A percentile compares a stretch with the other conserved stretches of the same genome.
These are phyloP conservation scores for Lunularia cruciata DNA, from an alignment of 225 moss, liverwort and hornwort species.

Conservation along the genomic window DNA sequence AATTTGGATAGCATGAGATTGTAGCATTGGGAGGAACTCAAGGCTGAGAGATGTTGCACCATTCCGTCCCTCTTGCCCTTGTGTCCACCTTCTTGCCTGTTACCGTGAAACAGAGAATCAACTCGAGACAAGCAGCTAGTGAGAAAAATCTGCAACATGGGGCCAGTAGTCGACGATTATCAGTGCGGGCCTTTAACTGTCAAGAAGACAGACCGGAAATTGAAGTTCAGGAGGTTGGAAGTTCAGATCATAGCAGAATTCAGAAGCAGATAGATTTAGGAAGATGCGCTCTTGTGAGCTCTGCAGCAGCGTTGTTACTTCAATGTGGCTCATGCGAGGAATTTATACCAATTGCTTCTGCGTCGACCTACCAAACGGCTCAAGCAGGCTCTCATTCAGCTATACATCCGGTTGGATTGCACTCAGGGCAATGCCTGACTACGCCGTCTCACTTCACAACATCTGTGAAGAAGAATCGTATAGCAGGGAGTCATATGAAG, in stretches of 20 bases:
- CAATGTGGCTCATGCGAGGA: slow-evolving; percentile 22
- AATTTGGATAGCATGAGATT: slow-evolving; percentile 1
- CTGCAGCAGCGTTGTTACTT: slow-evolving; percentile 38
- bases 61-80: slow-evolving; percentile 5
- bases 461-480: slow-evolving; percentile 24
- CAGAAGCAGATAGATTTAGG: slow-evolving; percentile 15
- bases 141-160: too few species aligned
- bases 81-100: not conserved
- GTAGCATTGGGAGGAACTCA: not conserved
- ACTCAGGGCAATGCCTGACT: slow-evolving; percentile 6
- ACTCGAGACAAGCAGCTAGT: not conserved
- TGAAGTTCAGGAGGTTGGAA: not conserved
- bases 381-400: slow-evolving; percentile 7
- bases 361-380: slow-evolving; percentile 16
- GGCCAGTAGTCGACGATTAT: too few species aligned
- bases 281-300: slow-evolving; percentile 29
- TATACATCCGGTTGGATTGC: not conserved
- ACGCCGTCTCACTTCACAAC: slow-evolving; percentile 8
- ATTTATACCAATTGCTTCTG: slow-evolving; percentile 17
- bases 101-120: not conserved
- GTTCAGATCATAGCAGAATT: not conserved
- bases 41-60: slow-evolving; percentile 20
- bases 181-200: too few species aligned
- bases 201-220: too few species aligned
- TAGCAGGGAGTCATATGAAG: slow-evolving; percentile 19